phyloP scores from a whole-genome alignment of 2,329 filamentous ascomycete genomes.

The Paecilomyces sp. region DNA sequence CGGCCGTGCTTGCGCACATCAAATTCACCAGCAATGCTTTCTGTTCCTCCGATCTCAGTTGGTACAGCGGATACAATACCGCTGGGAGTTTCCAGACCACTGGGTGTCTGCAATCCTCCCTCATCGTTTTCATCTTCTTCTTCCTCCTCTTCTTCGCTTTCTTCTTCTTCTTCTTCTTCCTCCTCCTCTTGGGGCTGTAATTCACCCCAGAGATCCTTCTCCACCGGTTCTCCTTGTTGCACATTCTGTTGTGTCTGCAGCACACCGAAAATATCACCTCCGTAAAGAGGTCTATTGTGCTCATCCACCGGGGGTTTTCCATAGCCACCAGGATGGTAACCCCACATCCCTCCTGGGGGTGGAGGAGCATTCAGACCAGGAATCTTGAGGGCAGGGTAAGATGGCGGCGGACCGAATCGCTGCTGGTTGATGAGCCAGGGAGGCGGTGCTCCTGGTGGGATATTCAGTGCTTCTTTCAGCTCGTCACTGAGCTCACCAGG shows the following conservation, averaged over 20 bases:
- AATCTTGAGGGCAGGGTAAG: slow-evolving; percentile 91
- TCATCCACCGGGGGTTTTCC: slow-evolving; percentile 95
- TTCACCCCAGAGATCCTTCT: slow-evolving; percentile 87
- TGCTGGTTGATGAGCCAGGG: slow-evolving; percentile 98
- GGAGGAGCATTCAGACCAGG: slow-evolving; percentile 90
- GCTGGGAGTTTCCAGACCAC: slow-evolving; percentile 71
- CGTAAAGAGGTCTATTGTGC: slow-evolving; percentile 82
- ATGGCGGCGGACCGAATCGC: slow-evolving; percentile 84
- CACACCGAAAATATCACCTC: slow-evolving; percentile 90
- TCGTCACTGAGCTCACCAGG: slow-evolving; percentile 86
- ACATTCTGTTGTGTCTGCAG: slow-evolving; percentile 54
- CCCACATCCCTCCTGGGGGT: slow-evolving; percentile 83
- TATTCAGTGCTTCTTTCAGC: slow-evolving; percentile 85
- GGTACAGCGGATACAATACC: slow-evolving; percentile 75
- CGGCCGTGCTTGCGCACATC: slow-evolving; percentile 81
- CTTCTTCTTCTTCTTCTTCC: slow-evolving; percentile 64
- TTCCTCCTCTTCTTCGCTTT: slow-evolving; percentile 63
- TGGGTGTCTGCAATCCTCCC: slow-evolving; percentile 64
- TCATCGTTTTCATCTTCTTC: slow-evolving; percentile 57
- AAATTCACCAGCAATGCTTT: slow-evolving; percentile 77
- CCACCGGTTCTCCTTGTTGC: slow-evolving; percentile 69
- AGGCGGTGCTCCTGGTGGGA: slow-evolving; percentile 84
- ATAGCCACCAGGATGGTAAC: slow-evolving; percentile 90
- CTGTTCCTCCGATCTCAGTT: slow-evolving; percentile 68
- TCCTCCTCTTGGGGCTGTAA: slow-evolving; percentile 73